These are phyloP conservation scores for Saccharomycopsis hybrid DNA, from an alignment of 1,139 yeast species.

Conservation along the genomic window DNA sequence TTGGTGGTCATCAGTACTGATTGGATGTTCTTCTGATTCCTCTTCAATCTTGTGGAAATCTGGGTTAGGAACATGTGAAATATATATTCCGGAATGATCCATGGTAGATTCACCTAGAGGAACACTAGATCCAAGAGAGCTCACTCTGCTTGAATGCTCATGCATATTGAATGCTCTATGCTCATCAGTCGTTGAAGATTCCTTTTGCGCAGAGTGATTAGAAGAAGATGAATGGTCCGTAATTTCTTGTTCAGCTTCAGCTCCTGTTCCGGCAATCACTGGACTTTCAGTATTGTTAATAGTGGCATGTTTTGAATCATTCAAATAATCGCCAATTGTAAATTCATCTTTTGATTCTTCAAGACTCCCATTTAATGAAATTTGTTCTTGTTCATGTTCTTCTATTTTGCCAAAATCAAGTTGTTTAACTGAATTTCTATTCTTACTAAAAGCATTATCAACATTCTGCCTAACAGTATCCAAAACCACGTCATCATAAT, in stretches of 20 bases:
- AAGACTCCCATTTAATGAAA: neutral
- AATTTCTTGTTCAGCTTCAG: conserved; percentile 3
- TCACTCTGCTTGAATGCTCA: conserved; percentile 5
- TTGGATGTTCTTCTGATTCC: neutral
- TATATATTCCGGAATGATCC: conserved; percentile 7
- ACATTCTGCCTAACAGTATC: conserved; percentile 19
- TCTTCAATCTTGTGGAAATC: neutral
- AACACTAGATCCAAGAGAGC: conserved; percentile 16
- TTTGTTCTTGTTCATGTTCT: neutral
- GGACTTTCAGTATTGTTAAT: neutral
- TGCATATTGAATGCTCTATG: no score
- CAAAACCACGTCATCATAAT: conserved; percentile 19
- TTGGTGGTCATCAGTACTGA: neutral
- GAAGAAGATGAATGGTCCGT: conserved; percentile 3
- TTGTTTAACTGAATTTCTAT: conserved; percentile 7
- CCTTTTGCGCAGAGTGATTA: conserved; percentile 2
- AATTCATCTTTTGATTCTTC: conserved; percentile 13
- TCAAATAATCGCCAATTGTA: conserved; percentile 20
- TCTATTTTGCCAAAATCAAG: neutral
- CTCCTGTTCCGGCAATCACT: neutral
- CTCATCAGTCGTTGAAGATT: neutral
- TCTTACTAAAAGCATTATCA: conserved; percentile 1
- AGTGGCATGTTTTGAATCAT: neutral
- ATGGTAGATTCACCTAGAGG: conserved; percentile 21
- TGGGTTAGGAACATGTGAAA: neutral